phyloP scores from a whole-genome alignment of 331 rosid species.

The Quercus tomentella region DNA sequence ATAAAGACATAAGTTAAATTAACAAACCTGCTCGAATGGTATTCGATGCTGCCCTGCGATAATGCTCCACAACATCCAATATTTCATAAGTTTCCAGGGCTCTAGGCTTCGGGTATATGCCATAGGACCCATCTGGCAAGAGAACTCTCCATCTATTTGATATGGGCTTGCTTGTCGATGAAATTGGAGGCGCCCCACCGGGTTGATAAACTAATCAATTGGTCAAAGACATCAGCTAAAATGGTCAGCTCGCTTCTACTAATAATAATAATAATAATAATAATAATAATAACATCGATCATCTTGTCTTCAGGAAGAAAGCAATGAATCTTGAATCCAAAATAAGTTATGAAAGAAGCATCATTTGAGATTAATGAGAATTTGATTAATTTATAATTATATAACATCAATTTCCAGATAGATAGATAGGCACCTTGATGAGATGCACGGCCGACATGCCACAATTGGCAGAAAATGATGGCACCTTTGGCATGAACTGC shows the following conservation, averaged over 20 bases:
- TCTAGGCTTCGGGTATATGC: slow-evolving; percentile 61
- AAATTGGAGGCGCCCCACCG: slow-evolving; percentile 62
- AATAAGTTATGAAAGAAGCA: no score
- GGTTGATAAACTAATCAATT: slow-evolving; percentile 67
- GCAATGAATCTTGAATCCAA: no score
- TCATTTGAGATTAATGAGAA: no score
- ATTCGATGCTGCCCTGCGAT: slow-evolving; percentile 74
- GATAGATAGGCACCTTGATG: slow-evolving; percentile 43
- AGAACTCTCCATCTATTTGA: slow-evolving; percentile 69
- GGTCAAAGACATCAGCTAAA: neutral
- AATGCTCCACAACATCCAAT: slow-evolving; percentile 57
- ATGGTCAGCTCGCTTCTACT: neutral
- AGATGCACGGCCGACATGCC: slow-evolving; percentile 98
- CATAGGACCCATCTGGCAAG: slow-evolving; percentile 77
- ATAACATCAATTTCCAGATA: no score
- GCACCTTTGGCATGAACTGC: slow-evolving; percentile 82
- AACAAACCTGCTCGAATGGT: slow-evolving; percentile 83
- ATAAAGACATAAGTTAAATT: neutral
- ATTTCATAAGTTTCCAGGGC: slow-evolving; percentile 47
- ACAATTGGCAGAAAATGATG: slow-evolving; percentile 81
- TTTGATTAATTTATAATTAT: no score
- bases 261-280: neutral
- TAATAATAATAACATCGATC: no score
- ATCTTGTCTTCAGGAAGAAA: no score
- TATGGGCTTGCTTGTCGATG: slow-evolving; percentile 63